Evolutionary conservation across 2,329 filamentous ascomycete genomes (phyloP).

Genomic region (Fusarium staphyleae): DNA sequence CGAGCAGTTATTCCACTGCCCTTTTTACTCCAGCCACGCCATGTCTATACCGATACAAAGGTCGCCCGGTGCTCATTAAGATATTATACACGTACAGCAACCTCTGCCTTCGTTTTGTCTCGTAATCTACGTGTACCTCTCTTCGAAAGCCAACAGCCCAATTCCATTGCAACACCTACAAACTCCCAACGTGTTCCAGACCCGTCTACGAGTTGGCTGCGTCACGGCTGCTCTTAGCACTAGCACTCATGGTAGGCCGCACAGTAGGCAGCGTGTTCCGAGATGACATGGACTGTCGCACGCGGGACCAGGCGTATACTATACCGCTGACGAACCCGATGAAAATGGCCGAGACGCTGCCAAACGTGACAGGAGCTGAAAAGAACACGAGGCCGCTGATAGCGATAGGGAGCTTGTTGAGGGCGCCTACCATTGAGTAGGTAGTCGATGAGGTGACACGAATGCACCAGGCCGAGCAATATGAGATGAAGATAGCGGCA

Average conservation of each 20-base stretch:
- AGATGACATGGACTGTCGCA: conserved; percentile 74
- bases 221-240: conserved; percentile 89
- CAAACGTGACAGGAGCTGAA: conserved; percentile 88
- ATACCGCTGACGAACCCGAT: conserved; percentile 92
- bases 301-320: conserved; percentile 73
- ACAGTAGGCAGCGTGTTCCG: conserved; percentile 74
- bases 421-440: conserved; percentile 96
- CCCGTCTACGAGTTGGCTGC: conserved; percentile 67
- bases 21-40: conserved; percentile 23
- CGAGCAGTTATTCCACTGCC: background rate
- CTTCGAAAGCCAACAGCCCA: background rate
- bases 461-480: conserved; percentile 98
- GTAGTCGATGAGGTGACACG: conserved; percentile 97
- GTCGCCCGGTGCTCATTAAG: conserved; percentile 20
- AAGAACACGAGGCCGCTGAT: conserved; percentile 95
- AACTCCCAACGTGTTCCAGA: background rate
- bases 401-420: conserved; percentile 98
- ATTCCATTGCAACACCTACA: too few relatives aligned
- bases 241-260: conserved; percentile 78
- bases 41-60: conserved; percentile 16
- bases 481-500: conserved; percentile 97
- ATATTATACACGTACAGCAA: conserved; percentile 20
- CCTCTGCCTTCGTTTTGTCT: background rate
- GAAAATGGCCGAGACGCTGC: conserved; percentile 88
- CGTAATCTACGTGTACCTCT: conserved; percentile 3